These are phyloP conservation scores for Syzygium aromaticum DNA, from an alignment of 345 rosid species.

Conservation along the genomic window DNA sequence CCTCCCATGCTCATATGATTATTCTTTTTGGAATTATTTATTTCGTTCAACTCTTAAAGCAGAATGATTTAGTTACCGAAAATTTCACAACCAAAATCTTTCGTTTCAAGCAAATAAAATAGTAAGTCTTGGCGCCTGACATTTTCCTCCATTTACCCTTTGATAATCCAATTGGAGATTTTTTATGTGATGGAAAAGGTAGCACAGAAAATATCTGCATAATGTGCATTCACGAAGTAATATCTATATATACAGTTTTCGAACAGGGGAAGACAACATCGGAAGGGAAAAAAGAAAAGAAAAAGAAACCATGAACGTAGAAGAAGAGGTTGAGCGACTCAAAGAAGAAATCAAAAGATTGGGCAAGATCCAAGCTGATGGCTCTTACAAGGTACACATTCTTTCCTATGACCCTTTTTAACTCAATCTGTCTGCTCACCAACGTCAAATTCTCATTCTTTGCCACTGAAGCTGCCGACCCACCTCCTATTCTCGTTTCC, in stretches of 20 bases:
- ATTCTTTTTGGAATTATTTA: background rate
- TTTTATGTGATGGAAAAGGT: background rate
- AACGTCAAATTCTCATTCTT: background rate
- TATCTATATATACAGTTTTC: background rate
- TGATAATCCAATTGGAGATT: background rate
- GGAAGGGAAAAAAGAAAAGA: background rate
- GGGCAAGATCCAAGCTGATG: slow-evolving; percentile 70
- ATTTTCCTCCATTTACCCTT: background rate
- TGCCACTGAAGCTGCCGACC: background rate
- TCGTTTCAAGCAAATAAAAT: background rate
- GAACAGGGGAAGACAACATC: background rate
- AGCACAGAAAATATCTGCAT: background rate
- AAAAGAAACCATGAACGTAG: slow-evolving; percentile 62
- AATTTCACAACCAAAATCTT: background rate
- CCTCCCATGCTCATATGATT: background rate
- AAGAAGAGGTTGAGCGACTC: slow-evolving; percentile 76
- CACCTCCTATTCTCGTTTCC: background rate
- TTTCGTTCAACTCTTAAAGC: background rate
- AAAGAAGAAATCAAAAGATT: slow-evolving; percentile 81
- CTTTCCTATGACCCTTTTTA: background rate
- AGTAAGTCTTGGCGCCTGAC: background rate
- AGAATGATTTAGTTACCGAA: background rate
- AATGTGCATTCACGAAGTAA: background rate
- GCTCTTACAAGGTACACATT: slow-evolving; percentile 67
- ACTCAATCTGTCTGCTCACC: background rate